Percentiles rank a stretch among this genome's conserved stretches.
Conservation (phyloP, 331 rosid genomes). For the Quercus lobata region DNA sequence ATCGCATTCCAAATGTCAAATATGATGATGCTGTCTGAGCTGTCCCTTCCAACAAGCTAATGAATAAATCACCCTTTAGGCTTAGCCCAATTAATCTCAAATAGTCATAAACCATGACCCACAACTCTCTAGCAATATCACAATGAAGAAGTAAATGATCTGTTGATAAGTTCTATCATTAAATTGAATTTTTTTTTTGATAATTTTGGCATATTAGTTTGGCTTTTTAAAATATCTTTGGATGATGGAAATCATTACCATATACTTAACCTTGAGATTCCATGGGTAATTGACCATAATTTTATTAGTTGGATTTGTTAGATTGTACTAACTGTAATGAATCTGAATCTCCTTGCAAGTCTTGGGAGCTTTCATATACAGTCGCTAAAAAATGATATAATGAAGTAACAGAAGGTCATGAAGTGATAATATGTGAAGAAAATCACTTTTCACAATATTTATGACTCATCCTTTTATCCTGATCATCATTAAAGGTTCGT, state of each 20-base stretch:
- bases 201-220: not conserved
- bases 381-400: not conserved
- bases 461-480: not conserved
- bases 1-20: too few relatives aligned
- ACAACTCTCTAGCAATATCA: too few relatives aligned
- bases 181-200: too few relatives aligned
- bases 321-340: not conserved
- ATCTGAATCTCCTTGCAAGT: not conserved
- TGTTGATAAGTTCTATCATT: too few relatives aligned
- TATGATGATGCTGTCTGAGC: too few relatives aligned
- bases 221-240: not conserved
- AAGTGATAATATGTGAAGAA: not conserved
- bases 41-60: too few relatives aligned
- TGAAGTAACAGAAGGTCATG: not conserved
- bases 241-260: not conserved
- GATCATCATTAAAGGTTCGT: not conserved
- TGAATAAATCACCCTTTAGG: too few relatives aligned
- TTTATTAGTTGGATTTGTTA: not conserved
- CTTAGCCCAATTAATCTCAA: too few relatives aligned
- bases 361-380: not conserved
- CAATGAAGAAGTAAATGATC: too few relatives aligned
- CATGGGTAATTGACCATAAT: too few relatives aligned
- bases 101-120: too few relatives aligned
- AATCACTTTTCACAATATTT: not conserved
- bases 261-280: not conserved